These are phyloP conservation scores for Parascedosporium putredinis DNA, from an alignment of 2,329 filamentous ascomycete genomes.

Conservation along the genomic window DNA sequence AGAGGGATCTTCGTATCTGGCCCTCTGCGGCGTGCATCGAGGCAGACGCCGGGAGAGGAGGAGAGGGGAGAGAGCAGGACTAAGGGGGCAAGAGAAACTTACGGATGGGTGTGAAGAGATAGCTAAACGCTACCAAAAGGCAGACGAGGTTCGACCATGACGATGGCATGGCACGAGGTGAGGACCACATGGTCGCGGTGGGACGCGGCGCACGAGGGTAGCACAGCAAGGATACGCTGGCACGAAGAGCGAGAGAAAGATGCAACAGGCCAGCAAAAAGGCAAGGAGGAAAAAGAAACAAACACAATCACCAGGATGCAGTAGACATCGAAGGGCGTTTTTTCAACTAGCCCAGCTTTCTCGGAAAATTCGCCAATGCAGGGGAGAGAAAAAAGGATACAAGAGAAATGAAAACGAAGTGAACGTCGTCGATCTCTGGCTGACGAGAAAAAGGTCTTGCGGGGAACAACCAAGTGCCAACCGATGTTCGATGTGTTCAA, in stretches of 20 bases:
- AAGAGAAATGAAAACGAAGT: neutral
- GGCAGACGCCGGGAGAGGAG: neutral
- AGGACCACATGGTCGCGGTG: slow-evolving; percentile 7
- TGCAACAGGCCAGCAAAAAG: too few species aligned
- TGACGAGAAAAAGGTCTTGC: neutral
- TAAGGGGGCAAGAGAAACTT: neutral
- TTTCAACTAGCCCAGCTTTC: neutral
- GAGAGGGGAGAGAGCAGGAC: neutral
- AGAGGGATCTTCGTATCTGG: too few species aligned
- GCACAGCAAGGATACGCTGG: neutral
- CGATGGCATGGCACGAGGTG: slow-evolving; percentile 1
- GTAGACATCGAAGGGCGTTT: neutral
- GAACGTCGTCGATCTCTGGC: neutral
- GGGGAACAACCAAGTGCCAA: neutral
- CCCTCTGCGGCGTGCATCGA: neutral
- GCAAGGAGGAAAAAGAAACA: neutral
- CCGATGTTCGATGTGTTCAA: neutral
- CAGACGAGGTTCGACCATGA: slow-evolving; percentile 2
- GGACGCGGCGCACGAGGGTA: neutral
- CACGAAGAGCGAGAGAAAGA: neutral
- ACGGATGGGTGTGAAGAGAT: slow-evolving; percentile 10
- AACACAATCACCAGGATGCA: neutral
- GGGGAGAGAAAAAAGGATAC: too few species aligned
- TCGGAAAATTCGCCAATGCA: neutral
- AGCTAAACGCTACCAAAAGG: slow-evolving; percentile 7